phyloP scores from a whole-genome alignment of 2,329 filamentous ascomycete species.

The Fonsecaea monophora region DNA sequence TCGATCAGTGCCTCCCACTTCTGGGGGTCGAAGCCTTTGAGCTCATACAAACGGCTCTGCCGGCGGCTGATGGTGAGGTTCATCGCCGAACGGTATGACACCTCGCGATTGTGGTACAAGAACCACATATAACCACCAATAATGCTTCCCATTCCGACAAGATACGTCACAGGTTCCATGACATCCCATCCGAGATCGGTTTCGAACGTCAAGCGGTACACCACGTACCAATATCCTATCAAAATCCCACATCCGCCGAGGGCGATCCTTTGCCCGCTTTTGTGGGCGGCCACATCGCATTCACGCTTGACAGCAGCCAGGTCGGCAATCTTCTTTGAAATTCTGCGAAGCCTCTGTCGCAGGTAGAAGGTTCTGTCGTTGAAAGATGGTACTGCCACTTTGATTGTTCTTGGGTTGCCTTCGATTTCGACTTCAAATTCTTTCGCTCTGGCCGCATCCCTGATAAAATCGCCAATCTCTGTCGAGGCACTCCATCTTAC shows the following conservation, averaged over 20 bases:
- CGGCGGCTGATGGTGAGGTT: conserved; percentile 83
- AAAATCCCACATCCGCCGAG: conserved; percentile 78
- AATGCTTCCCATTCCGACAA: conserved; percentile 74
- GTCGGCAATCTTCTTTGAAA: conserved; percentile 70
- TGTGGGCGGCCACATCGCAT: conserved; percentile 79
- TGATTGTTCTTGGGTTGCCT: conserved; percentile 70
- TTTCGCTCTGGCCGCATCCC: conserved; percentile 81
- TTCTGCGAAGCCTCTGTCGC: conserved; percentile 75
- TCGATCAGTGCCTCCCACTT: conserved; percentile 81
- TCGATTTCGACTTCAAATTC: conserved; percentile 87
- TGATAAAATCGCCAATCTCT: conserved; percentile 92
- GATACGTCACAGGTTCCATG: conserved; percentile 63
- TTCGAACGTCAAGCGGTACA: conserved; percentile 71
- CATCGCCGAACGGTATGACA: conserved; percentile 84
- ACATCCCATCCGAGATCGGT: conserved; percentile 88
- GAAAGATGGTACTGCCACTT: conserved; percentile 84
- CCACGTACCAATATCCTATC: conserved; percentile 78
- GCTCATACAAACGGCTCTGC: conserved; percentile 77
- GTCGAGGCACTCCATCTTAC: conserved; percentile 88
- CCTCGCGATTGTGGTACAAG: conserved; percentile 86
- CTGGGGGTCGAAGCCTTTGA: conserved; percentile 74
- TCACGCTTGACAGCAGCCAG: conserved; percentile 78
- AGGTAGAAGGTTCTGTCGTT: conserved; percentile 89
- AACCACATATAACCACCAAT: conserved; percentile 95
- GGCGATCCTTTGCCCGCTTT: conserved; percentile 77